Evolutionary conservation across 345 rosid species (phyloP), one percentile per base, ranked within the genome.

Genomic region (Excoecaria cochinchinensis): DNA sequence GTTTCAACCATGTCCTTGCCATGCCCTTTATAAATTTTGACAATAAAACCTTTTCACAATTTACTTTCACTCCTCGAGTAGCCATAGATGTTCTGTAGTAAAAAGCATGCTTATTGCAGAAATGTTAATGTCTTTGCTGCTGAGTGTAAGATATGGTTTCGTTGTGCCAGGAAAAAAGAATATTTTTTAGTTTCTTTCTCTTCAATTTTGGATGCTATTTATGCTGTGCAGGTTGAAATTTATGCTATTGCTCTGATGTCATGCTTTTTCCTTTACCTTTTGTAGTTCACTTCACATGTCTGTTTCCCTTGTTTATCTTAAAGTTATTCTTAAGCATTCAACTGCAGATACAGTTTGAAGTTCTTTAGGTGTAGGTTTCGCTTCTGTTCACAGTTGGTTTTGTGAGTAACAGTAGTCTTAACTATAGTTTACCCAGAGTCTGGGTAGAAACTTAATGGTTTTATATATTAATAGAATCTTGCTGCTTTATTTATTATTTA

Each of bases 1-100:
- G 87, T 74, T 74, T 61, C 71, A 50, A 31, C 31, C 71, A 78
- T 46, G 31, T n/a, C 25, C 17, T 52, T 24, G 17, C 3, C 60
- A n/a, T 31, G 22, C n/a, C 56, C 9, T 47, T 66, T 66, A 19
- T 21, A 66, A 22, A 47, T 25, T 25, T 74, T 8, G 1, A 4
- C 10, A 50, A 22, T 71, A 12, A 56, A 10, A 21, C 2, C 24
- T 42, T 24, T 47, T 22, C 11, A 55, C 48, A 46, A 31, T 51
- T 4, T 19, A 40, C 19, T 17, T 47, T 48, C 38, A 17, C 8
- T 69, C 40, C 44, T 24, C 5, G 71, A 1, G 17, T 10, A 47
- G 5, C 16, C 24, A 4, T 19, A 8, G 0, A 3, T 17, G 14
- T 31, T 70, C 15, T 13, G 48, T 10, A 44, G 48, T 6, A 4